Percentiles rank a stretch among this genome's conserved stretches.
These are phyloP conservation scores for Pseudopediastrum boryanum DNA, from an alignment of 139 green algal genomes.

Conservation along the genomic window DNA sequence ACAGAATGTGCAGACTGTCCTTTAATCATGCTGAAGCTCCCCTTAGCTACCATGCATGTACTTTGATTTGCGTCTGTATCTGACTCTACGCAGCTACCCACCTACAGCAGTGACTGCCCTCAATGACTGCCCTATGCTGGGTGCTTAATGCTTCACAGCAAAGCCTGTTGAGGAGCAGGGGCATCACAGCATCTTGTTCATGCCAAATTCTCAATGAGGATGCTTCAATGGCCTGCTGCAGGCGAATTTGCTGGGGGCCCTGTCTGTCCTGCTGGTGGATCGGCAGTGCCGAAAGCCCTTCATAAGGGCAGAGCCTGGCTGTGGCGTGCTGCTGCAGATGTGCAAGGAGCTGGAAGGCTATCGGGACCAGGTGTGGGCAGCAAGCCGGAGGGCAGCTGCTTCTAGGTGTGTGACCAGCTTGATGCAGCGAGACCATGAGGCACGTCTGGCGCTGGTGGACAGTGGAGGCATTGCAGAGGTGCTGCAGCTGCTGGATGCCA, in stretches of 20 bases:
- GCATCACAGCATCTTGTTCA: too few relatives aligned
- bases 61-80: too few relatives aligned
- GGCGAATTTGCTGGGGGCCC: constrained; percentile 58
- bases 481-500: constrained; percentile 49
- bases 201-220: too few relatives aligned
- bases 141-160: too few relatives aligned
- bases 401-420: constrained; percentile 57
- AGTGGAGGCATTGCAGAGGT: constrained; percentile 21
- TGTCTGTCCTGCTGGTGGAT: constrained; percentile 77
- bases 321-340: constrained; percentile 61
- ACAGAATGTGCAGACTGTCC: too few relatives aligned
- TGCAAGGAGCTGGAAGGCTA: constrained; percentile 56
- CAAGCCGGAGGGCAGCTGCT: constrained; percentile 46
- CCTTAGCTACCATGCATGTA: too few relatives aligned
- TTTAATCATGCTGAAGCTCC: too few relatives aligned
- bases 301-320: constrained; percentile 58
- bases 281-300: constrained; percentile 59
- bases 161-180: too few relatives aligned
- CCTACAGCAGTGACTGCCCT: too few relatives aligned
- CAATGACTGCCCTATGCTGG: too few relatives aligned
- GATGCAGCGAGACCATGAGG: constrained; percentile 48
- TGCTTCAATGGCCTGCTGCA: constrained; percentile 47
- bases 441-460: constrained; percentile 34
- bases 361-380: constrained; percentile 30
- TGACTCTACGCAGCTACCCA: too few relatives aligned